Evolutionary conservation across 164 flowering plant species (phyloP).

Genomic region (Santalum album): DNA sequence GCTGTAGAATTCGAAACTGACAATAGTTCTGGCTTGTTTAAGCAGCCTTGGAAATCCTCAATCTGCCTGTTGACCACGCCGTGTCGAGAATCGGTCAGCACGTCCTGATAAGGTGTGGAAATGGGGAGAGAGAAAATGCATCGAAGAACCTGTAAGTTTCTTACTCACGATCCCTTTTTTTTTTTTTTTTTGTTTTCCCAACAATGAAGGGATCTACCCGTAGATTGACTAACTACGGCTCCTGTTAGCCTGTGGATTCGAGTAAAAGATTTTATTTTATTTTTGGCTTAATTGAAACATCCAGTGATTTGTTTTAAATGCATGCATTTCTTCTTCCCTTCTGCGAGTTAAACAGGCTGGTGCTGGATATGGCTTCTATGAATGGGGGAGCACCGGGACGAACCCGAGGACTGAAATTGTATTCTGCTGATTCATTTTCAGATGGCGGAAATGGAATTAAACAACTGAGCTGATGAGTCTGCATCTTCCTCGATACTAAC

Average conservation of each 20-base stretch:
- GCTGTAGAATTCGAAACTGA: background rate
- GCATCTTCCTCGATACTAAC: slow-evolving; percentile 4
- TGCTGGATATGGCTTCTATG: slow-evolving; percentile 62
- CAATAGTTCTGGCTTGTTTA: background rate
- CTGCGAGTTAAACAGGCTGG: slow-evolving; percentile 43
- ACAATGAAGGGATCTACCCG: too few relatives aligned
- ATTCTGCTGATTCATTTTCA: slow-evolving; percentile 30
- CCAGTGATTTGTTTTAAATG: too few relatives aligned
- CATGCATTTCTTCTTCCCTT: too few relatives aligned
- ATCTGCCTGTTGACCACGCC: slow-evolving; percentile 26
- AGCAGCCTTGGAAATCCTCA: slow-evolving; percentile 27
- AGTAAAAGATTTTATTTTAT: too few relatives aligned
- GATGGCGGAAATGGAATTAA: slow-evolving; percentile 26
- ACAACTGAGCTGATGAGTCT: slow-evolving; percentile 8
- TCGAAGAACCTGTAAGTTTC: slow-evolving; percentile 38
- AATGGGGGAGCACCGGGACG: slow-evolving; percentile 90
- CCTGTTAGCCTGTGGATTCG: too few relatives aligned
- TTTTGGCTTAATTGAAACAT: too few relatives aligned
- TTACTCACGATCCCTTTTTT: background rate
- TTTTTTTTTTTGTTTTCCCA: too few relatives aligned
- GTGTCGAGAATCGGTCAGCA: slow-evolving; percentile 36
- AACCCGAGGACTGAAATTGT: slow-evolving; percentile 65
- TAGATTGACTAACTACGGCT: too few relatives aligned
- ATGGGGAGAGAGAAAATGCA: slow-evolving; percentile 25
- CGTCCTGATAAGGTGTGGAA: slow-evolving; percentile 32